A percentile compares a stretch with the other conserved stretches of the same genome.
phyloP scores from a whole-genome alignment of 2,329 filamentous ascomycete genomes.

The Simplicillium sp. region DNA sequence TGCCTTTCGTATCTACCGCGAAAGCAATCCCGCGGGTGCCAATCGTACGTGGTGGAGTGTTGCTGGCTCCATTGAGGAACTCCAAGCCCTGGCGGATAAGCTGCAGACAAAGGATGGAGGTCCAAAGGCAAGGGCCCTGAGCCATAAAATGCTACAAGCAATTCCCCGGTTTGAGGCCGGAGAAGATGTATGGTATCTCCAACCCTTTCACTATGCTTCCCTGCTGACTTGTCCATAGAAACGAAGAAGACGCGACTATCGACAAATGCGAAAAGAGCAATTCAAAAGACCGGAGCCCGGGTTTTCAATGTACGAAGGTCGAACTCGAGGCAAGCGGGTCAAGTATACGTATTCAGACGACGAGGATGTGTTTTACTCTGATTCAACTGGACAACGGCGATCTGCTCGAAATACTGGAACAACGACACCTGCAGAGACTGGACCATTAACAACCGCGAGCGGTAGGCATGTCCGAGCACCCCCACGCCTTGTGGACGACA shows the following conservation, averaged over 20 bases:
- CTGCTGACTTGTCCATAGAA: conserved; percentile 48
- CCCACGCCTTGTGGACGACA: conserved; percentile 49
- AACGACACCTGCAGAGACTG: conserved; percentile 62
- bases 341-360: conserved; percentile 95
- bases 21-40: conserved; percentile 73
- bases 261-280: conserved; percentile 72
- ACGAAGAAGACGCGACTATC: conserved; percentile 86
- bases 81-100: conserved; percentile 65
- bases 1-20: conserved; percentile 84
- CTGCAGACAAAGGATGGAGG: conserved; percentile 69
- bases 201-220: background rate
- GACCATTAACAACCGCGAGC: conserved; percentile 64
- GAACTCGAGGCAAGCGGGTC: conserved; percentile 89
- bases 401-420: conserved; percentile 67
- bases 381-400: conserved; percentile 51
- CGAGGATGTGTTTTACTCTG: conserved; percentile 61
- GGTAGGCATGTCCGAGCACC: conserved; percentile 74
- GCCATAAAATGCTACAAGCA: conserved; percentile 67
- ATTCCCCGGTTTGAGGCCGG: conserved; percentile 87
- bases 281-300: conserved; percentile 83
- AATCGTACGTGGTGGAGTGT: conserved; percentile 86
- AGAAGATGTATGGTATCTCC: conserved; percentile 58
- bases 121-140: conserved; percentile 69
- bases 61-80: conserved; percentile 81
- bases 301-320: conserved; percentile 90